Evolutionary conservation across 2,329 filamentous ascomycete species (phyloP).

Genomic region (Triangularia verruculosa): DNA sequence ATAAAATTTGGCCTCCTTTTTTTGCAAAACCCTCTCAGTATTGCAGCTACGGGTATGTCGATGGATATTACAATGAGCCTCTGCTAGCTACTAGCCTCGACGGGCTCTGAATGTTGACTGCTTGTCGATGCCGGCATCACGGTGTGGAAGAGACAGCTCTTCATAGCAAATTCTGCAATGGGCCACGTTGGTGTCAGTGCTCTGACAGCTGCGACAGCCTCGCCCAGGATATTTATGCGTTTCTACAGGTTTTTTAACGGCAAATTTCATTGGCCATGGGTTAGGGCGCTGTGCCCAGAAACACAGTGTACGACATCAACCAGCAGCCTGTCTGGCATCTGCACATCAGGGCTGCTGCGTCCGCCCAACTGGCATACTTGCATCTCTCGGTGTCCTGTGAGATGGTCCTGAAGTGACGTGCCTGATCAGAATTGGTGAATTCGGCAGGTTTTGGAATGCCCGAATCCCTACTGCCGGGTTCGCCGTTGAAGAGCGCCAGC

Average conservation of each 20-base stretch:
- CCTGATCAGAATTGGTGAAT: neutral
- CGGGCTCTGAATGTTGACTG: neutral
- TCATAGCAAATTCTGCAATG: neutral
- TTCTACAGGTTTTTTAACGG: neutral
- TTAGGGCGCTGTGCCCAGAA: neutral
- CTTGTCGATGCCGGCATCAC: neutral
- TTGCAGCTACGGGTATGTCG: neutral
- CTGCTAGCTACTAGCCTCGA: neutral
- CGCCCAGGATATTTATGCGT: neutral
- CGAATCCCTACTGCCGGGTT: neutral
- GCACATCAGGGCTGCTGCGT: neutral
- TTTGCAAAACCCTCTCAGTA: neutral
- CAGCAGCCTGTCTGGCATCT: neutral
- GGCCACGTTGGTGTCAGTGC: neutral
- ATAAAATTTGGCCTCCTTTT: neutral
- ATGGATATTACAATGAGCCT: neutral
- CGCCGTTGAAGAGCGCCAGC: neutral
- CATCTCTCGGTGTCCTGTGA: neutral
- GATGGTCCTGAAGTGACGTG: neutral
- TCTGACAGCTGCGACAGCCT: neutral
- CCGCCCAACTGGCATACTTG: neutral
- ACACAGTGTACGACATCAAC: neutral
- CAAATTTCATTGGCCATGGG: neutral
- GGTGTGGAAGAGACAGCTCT: neutral
- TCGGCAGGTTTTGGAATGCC: neutral